Evolutionary conservation across 495 filamentous ascomycete species (phyloP).

Genomic region (Penicillium robsamsonii): DNA sequence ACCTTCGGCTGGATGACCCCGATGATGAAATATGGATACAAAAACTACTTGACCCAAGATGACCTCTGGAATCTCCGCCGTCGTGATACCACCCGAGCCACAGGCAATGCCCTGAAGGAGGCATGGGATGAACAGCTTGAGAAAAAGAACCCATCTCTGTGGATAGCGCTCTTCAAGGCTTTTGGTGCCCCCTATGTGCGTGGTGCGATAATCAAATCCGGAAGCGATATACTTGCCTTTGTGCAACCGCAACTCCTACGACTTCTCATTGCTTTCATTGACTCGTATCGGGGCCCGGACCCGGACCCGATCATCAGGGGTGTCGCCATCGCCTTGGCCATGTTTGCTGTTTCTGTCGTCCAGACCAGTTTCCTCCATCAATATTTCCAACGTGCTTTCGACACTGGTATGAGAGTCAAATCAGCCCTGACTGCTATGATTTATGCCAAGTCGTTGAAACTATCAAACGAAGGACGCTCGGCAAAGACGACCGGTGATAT

Average conservation of each 20-base stretch:
- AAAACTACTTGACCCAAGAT: constrained; percentile 87
- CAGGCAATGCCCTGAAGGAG: constrained; percentile 63
- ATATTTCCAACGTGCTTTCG: constrained; percentile 93
- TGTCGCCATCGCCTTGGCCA: constrained; percentile 81
- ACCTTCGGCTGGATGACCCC: constrained; percentile 99
- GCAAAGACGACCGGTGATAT: constrained; percentile 95
- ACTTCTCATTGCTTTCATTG: constrained; percentile 79
- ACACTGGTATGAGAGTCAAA: constrained; percentile 95
- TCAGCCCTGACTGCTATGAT: constrained; percentile 84
- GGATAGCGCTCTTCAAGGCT: constrained; percentile 81
- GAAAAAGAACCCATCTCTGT: constrained; percentile 78
- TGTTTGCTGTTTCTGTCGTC: constrained; percentile 83
- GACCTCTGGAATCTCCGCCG: constrained; percentile 92
- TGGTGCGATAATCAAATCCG: constrained; percentile 78
- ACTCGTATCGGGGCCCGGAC: constrained; percentile 64
- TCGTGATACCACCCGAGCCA: constrained; percentile 71
- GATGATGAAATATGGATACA: constrained; percentile 94
- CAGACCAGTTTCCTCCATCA: constrained; percentile 87
- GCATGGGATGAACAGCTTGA: constrained; percentile 76
- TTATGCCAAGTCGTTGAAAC: constrained; percentile 82
- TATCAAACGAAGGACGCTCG: constrained; percentile 92
- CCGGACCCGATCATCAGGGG: constrained; percentile 80
- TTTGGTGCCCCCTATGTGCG: constrained; percentile 82
- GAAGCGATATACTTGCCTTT: constrained; percentile 82
- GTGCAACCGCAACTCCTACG: constrained; percentile 89